A percentile compares a stretch with the other conserved stretches of the same genome.
phyloP scores from a whole-genome alignment of 2,329 filamentous ascomycete genomes.

The Fusarium palustre region DNA sequence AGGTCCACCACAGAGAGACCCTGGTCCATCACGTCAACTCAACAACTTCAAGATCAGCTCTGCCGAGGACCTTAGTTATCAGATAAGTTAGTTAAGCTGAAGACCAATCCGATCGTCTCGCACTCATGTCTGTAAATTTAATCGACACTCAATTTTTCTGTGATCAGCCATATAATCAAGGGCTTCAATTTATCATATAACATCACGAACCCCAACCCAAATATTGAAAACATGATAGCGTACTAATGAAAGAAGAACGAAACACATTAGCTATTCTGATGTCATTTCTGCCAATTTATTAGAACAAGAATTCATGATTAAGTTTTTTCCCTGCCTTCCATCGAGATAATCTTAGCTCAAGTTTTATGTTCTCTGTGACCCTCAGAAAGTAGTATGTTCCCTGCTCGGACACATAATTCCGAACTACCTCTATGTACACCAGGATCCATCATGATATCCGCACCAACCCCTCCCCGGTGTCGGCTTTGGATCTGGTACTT shows the following conservation, averaged over 20 bases:
- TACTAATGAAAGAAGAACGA: background rate
- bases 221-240: background rate
- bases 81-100: background rate
- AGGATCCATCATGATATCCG: conserved; percentile 29
- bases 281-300: background rate
- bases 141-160: background rate
- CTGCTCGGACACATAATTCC: conserved; percentile 44
- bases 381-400: background rate
- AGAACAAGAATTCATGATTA: background rate
- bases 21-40: conserved; percentile 24
- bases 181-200: background rate
- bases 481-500: conserved; percentile 37
- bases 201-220: background rate
- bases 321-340: background rate
- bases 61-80: conserved; percentile 24
- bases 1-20: conserved; percentile 26
- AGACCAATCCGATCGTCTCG: background rate
- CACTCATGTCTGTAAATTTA: conserved; percentile 3
- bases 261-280: background rate
- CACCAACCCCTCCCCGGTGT: conserved; percentile 46
- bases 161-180: background rate
- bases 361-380: background rate
- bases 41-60: conserved; percentile 32
- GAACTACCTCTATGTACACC: conserved; percentile 16
- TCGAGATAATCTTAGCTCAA: conserved; percentile 4